These are phyloP conservation scores for Gyrodon lividus DNA, from an alignment of 768 basidiomycete species.

Conservation along the genomic window DNA sequence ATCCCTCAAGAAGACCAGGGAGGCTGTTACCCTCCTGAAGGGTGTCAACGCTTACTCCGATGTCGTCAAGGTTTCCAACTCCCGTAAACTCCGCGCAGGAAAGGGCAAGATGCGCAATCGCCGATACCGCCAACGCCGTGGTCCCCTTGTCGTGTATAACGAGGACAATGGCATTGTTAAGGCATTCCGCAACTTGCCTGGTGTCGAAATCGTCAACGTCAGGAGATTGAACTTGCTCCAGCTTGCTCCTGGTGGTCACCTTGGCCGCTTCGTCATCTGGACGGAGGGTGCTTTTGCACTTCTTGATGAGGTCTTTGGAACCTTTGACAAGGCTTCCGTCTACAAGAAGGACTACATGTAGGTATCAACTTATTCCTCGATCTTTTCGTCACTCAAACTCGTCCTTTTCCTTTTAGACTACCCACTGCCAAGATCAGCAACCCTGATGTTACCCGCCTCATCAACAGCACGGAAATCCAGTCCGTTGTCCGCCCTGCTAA, in stretches of 20 bases:
- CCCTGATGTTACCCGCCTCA: conserved; percentile 94
- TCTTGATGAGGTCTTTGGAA: conserved; percentile 95
- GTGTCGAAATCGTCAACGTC: conserved; percentile 96
- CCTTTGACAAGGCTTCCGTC: conserved; percentile 81
- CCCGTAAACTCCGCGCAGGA: conserved; percentile 93
- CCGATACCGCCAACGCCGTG: conserved; percentile 94
- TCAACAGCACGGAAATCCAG: conserved; percentile 98
- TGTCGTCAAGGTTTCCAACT: conserved; percentile 96
- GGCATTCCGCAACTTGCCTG: conserved; percentile 98
- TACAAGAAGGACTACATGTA: conserved; percentile 90
- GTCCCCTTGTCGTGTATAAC: conserved; percentile 95
- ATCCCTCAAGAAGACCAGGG: conserved; percentile 93
- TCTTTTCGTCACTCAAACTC: neutral
- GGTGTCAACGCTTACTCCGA: conserved; percentile 85
- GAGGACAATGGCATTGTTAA: conserved; percentile 97
- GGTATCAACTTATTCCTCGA: conserved; percentile 23
- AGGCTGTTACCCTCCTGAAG: conserved; percentile 93
- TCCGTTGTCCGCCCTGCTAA: conserved; percentile 91
- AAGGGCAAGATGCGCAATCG: conserved; percentile 98
- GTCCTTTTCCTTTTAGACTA: conserved; percentile 49
- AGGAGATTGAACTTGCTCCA: conserved; percentile 94
- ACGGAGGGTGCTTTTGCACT: conserved; percentile 90
- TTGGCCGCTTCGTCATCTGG: conserved; percentile 99
- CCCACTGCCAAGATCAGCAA: conserved; percentile 96
- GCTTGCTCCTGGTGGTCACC: conserved; percentile 98